These are phyloP conservation scores for Saccharum spontaneum DNA, from an alignment of 176 grass and related monocot genomes.

Conservation along the genomic window DNA sequence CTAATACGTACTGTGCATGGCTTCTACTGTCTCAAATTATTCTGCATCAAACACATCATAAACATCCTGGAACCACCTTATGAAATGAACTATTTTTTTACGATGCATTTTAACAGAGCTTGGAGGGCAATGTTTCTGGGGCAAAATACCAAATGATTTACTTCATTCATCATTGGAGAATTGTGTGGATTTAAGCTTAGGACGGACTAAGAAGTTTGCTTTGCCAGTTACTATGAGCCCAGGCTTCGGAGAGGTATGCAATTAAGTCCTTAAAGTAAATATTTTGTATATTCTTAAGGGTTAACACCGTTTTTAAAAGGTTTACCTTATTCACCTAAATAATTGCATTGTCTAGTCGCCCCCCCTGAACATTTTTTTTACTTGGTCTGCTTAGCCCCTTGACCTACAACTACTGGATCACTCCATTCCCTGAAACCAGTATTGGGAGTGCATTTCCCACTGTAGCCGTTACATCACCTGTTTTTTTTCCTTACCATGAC, in stretches of 20 bases:
- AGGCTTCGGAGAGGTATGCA: slow-evolving; percentile 65
- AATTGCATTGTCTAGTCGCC: neutral
- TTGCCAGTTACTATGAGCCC: slow-evolving; percentile 64
- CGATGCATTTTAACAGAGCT: slow-evolving; percentile 52
- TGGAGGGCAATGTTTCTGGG: slow-evolving; percentile 82
- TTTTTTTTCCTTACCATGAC: neutral
- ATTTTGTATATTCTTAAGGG: slow-evolving; percentile 24
- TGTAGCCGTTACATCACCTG: neutral
- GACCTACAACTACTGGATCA: neutral
- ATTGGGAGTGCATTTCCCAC: neutral
- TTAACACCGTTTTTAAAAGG: neutral
- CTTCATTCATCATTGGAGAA: slow-evolving; percentile 69
- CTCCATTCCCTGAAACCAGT: neutral
- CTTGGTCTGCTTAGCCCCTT: neutral
- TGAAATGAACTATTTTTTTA: slow-evolving; percentile 32
- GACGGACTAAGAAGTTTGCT: slow-evolving; percentile 51
- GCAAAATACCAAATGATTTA: slow-evolving; percentile 73
- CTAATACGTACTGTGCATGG: neutral
- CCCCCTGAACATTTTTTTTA: neutral
- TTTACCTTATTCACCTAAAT: neutral
- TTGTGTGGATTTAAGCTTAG: slow-evolving; percentile 67
- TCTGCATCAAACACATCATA: neutral
- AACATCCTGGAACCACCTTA: neutral
- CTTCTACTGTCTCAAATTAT: neutral
- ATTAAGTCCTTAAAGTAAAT: neutral